Evolutionary conservation across 192 early-diverging fungal genomes (phyloP).

Genomic region (Geranomyces variabilis): DNA sequence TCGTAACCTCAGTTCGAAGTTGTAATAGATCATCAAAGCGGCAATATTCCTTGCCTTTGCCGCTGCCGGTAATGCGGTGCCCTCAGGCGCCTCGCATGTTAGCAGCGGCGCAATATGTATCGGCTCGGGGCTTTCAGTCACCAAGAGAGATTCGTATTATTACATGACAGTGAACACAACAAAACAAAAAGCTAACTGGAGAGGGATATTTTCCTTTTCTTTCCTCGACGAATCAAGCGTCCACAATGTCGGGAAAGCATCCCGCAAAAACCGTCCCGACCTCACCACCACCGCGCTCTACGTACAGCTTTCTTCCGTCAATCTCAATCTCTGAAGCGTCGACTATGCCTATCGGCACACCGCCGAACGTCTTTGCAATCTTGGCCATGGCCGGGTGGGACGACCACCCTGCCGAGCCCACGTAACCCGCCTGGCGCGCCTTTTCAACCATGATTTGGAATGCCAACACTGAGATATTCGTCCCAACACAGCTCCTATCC

Average conservation of each 20-base stretch:
- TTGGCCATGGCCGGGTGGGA: conserved; percentile 13
- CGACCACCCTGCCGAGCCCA: neutral
- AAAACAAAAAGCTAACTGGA: neutral
- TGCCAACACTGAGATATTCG: conserved; percentile 2
- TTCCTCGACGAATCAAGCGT: neutral
- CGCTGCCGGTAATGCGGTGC: no score
- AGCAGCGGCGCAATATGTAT: no score
- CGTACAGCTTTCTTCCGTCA: conserved; percentile 4
- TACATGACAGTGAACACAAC: no score
- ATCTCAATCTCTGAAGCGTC: conserved; percentile 2
- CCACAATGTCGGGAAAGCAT: conserved; percentile 5
- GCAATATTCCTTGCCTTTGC: no score
- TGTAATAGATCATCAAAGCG: no score
- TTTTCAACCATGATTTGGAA: conserved; percentile 10
- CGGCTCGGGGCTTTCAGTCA: no score
- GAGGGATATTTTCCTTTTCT: neutral
- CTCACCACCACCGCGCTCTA: conserved; percentile 3
- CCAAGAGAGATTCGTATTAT: no score
- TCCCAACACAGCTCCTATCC: neutral
- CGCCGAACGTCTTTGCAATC: neutral
- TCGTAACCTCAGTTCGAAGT: no score
- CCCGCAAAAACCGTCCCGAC: conserved; percentile 7
- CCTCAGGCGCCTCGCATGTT: no score
- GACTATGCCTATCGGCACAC: neutral
- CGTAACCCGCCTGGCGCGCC: conserved; percentile 4